Base-by-base conservation (phyloP, 1,284 basidiomycete species). In the Phenoliferia sp. region DNA sequence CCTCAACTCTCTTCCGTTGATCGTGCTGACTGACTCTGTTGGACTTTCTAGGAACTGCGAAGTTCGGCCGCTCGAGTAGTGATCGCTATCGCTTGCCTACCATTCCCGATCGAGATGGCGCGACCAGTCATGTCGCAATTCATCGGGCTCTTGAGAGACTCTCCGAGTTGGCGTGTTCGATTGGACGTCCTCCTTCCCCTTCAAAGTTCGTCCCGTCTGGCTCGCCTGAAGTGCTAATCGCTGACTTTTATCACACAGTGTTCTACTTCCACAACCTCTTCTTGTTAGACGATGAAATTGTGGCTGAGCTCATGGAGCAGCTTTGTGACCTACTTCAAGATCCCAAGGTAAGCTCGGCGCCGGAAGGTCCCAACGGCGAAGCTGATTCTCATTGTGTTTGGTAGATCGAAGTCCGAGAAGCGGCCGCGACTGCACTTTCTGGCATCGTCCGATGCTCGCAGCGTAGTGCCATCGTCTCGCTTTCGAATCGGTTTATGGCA, bases 371-470 rank as follows among this genome's bases (percentile, higher is more conserved):
- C 19, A 29, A 3, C 39, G 12, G 39, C 39, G 22, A 12, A 12
- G 39, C 39, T 44, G 39, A 44, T 29, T 35, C 35, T 22, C 33
- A 9, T 9, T 17, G 35, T 19, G 7, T 19, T 1, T 6, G n/a
- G 22, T 33, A 70, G 68, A 88, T 94, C 62, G 94, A 97, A 81
- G 94, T 97, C 34, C 86, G 94, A 68, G 91, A 94, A 78, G 94
- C 90, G 84, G 90, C 92, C n/a, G 90, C 90, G 5, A 88, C 88
- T 7, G 90, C 92, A 52, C 82, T 99, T 36, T 90, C 90, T 26
- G 90, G 92, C 28, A 88, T 99, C 72, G 86, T 99, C 44, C 85
- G 95, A 70, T 96, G 93, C 77, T 95, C 93, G 16, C 93, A 97
- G 78, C 85, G 94, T 64, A 86, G 90, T 68, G 90, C 89, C 75